These are phyloP conservation scores for Oemleria cerasiformis DNA, from an alignment of 306 rosid genomes.

Conservation along the genomic window DNA sequence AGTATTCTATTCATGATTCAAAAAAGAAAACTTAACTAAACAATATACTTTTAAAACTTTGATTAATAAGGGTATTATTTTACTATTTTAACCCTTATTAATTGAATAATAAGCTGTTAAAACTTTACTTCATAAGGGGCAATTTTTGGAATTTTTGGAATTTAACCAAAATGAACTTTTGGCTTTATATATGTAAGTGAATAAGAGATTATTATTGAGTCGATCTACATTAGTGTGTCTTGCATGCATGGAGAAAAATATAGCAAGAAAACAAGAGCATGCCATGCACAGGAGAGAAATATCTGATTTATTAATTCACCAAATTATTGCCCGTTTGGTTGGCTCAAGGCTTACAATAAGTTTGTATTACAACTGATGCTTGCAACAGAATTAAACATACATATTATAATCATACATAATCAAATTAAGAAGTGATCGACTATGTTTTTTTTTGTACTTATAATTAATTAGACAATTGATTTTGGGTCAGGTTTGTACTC, in stretches of 20 bases:
- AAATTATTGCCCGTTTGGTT: conserved; percentile 7
- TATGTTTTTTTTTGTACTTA: neutral
- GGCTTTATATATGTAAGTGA: too few relatives aligned
- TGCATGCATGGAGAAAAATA: conserved; percentile 38
- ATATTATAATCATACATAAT: neutral
- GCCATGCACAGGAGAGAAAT: conserved; percentile 43
- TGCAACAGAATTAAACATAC: conserved; percentile 18
- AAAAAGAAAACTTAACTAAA: too few relatives aligned
- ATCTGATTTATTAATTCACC: conserved; percentile 29
- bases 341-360: neutral
- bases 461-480: neutral
- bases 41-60: too few relatives aligned
- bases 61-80: too few relatives aligned
- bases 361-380: neutral
- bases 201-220: too few relatives aligned
- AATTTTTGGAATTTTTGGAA: too few relatives aligned
- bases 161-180: too few relatives aligned
- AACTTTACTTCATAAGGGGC: too few relatives aligned
- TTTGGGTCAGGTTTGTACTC: conserved; percentile 18
- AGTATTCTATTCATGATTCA: too few relatives aligned
- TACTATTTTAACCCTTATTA: too few relatives aligned
- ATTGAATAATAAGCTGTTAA: too few relatives aligned
- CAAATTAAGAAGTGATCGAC: neutral
- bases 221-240: conserved; percentile 5
- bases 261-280: conserved; percentile 46